A percentile compares a stretch with the other conserved stretches of the same genome.
Conservation (phyloP, 345 rosid species). For the Rubroshorea leprosula region DNA sequence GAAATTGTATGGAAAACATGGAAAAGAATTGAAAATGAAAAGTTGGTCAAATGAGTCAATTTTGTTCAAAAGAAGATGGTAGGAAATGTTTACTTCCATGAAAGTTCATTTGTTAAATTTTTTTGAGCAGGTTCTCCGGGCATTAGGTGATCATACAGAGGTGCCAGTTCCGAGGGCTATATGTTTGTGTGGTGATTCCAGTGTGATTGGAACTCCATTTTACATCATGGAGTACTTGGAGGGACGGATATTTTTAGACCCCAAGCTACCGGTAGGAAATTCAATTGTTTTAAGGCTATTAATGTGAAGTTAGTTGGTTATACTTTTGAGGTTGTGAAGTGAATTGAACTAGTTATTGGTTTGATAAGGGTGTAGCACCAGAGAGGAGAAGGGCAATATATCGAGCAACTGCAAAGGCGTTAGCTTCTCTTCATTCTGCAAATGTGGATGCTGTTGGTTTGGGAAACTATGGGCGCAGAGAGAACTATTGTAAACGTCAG, state of each 20-base stretch:
- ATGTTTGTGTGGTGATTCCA: constrained; percentile 65
- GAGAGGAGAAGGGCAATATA: constrained; percentile 58
- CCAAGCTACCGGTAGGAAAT: constrained; percentile 50
- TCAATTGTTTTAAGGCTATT: neutral
- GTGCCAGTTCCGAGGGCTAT: constrained; percentile 86
- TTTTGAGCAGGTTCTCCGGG: constrained; percentile 57
- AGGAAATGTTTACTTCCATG: neutral
- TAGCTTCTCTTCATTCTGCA: constrained; percentile 79
- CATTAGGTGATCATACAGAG: constrained; percentile 65
- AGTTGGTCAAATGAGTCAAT: neutral
- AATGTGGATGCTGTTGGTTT: constrained; percentile 77
- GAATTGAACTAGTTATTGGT: constrained; percentile 10
- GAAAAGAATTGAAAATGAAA: neutral
- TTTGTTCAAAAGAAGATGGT: neutral
- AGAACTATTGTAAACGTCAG: constrained; percentile 83
- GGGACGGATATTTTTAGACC: constrained; percentile 81
- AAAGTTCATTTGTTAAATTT: neutral
- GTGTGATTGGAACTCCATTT: constrained; percentile 77
- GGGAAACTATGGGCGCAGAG: constrained; percentile 65
- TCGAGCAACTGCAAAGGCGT: constrained; percentile 60
- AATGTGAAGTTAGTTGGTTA: neutral
- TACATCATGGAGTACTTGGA: constrained; percentile 96
- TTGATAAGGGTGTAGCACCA: constrained; percentile 54
- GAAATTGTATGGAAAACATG: constrained; percentile 7
- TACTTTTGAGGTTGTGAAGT: constrained; percentile 1